A percentile compares a stretch with the other conserved stretches of the same genome.
phyloP scores from a whole-genome alignment of 2,329 filamentous ascomycete species.

The Bimuria novae-zelandiae region DNA sequence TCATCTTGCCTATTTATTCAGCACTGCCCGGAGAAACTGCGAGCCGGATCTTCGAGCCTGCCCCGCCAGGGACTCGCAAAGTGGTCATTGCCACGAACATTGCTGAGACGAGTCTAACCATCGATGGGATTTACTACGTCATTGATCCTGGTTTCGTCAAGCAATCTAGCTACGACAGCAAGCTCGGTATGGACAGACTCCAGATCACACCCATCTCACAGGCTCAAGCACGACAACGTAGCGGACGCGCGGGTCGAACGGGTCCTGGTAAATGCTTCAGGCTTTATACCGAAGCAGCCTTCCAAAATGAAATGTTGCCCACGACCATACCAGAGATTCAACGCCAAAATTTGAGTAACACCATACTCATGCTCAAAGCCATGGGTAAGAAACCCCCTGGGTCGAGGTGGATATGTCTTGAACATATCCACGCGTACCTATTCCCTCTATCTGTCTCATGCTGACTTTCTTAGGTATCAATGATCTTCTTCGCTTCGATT shows the following conservation, averaged over 20 bases:
- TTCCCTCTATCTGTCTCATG: no score
- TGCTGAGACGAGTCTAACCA: slow-evolving; percentile 96
- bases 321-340: slow-evolving; percentile 97
- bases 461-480: slow-evolving; percentile 99
- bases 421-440: no score
- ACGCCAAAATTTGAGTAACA: slow-evolving; percentile 86
- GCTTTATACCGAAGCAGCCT: slow-evolving; percentile 92
- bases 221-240: slow-evolving; percentile 92
- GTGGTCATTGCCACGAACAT: slow-evolving; percentile 99
- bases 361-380: slow-evolving; percentile 96
- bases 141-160: slow-evolving; percentile 98
- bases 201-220: slow-evolving; percentile 96
- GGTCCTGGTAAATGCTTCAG: slow-evolving; percentile 90
- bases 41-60: slow-evolving; percentile 90
- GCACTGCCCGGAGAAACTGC: slow-evolving; percentile 93
- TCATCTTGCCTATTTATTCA: slow-evolving; percentile 96
- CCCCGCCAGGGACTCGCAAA: slow-evolving; percentile 82
- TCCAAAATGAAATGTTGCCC: slow-evolving; percentile 94
- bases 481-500: slow-evolving; percentile 94
- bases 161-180: slow-evolving; percentile 95
- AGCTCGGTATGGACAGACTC: slow-evolving; percentile 95
- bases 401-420: no score
- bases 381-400: no score
- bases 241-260: slow-evolving; percentile 89
- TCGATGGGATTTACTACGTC: slow-evolving; percentile 97